A percentile compares a stretch with the other conserved stretches of the same genome.
Evolutionary conservation across 208 protist species (phyloP).

Genomic region (Crithidia sp.): DNA sequence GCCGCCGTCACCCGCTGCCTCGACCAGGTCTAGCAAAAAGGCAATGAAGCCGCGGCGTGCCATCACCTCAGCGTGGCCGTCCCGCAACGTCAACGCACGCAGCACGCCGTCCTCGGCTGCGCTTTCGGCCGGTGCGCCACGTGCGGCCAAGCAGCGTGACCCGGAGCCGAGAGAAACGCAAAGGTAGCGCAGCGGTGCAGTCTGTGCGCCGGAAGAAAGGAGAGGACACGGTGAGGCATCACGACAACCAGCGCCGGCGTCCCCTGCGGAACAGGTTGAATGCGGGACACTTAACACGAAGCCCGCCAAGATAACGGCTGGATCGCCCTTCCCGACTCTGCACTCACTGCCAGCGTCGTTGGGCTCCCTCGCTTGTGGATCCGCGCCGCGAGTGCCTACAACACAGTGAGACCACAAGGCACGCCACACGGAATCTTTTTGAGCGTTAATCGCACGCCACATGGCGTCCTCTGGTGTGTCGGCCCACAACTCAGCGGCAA

Average conservation of each 20-base stretch:
- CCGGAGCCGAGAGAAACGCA: constrained; percentile 84
- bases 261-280: background rate
- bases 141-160: constrained; percentile 68
- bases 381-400: background rate
- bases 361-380: background rate
- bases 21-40: constrained; percentile 60
- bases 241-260: background rate
- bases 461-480: constrained; percentile 17
- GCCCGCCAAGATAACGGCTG: constrained; percentile 44
- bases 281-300: constrained; percentile 50
- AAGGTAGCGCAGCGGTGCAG: constrained; percentile 36
- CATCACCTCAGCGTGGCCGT: constrained; percentile 91
- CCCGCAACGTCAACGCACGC: constrained; percentile 43
- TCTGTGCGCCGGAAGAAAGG: no score
- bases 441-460: constrained; percentile 27
- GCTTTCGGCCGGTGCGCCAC: background rate
- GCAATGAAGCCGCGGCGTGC: constrained; percentile 73
- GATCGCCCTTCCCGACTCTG: background rate
- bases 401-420: constrained; percentile 20
- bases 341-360: fast-evolving
- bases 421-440: constrained; percentile 15
- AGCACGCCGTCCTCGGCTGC: background rate
- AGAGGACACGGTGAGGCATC: no score
- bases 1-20: background rate
- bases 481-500: constrained; percentile 18